These are phyloP conservation scores for Phymatotrichopsis omnivora DNA, from an alignment of 2,329 filamentous ascomycete species.

Conservation along the genomic window DNA sequence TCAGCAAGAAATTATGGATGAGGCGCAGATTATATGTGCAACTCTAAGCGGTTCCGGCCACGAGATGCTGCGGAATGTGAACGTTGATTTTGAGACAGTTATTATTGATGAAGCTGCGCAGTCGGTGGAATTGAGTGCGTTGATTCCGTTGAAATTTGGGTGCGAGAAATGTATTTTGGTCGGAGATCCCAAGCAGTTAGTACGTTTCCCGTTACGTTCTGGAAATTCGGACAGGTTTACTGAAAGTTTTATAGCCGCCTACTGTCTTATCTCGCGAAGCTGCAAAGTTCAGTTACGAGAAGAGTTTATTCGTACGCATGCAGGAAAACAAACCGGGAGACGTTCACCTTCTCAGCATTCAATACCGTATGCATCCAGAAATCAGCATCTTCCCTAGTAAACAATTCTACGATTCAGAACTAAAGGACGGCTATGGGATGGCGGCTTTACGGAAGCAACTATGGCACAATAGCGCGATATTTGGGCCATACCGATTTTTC, in stretches of 20 bases:
- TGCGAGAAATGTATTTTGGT: constrained; percentile 95
- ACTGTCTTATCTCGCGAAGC: constrained; percentile 93
- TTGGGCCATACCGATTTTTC: constrained; percentile 94
- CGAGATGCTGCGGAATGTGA: constrained; percentile 90
- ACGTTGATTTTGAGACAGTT: constrained; percentile 95
- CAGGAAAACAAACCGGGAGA: constrained; percentile 80
- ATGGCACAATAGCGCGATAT: constrained; percentile 73
- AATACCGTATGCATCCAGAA: constrained; percentile 98
- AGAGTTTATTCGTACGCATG: constrained; percentile 97
- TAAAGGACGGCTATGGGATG: constrained; percentile 82
- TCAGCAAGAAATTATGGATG: constrained; percentile 83
- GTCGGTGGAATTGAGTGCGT: constrained; percentile 90
- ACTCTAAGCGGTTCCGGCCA: constrained; percentile 93
- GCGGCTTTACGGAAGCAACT: constrained; percentile 60
- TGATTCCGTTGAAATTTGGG: constrained; percentile 95
- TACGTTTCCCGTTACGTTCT: constrained; percentile 14
- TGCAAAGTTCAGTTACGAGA: constrained; percentile 86
- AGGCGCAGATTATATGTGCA: constrained; percentile 85
- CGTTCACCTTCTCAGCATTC: constrained; percentile 88
- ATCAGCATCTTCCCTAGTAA: constrained; percentile 85
- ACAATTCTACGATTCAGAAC: constrained; percentile 82
- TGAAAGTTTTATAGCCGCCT: constrained; percentile 47
- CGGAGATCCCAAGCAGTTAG: constrained; percentile 88
- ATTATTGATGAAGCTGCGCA: constrained; percentile 97
- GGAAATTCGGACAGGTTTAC: constrained; percentile 1